These are phyloP conservation scores for Stygiomarasmius scandens DNA, from an alignment of 1,284 basidiomycete species.

Conservation along the genomic window DNA sequence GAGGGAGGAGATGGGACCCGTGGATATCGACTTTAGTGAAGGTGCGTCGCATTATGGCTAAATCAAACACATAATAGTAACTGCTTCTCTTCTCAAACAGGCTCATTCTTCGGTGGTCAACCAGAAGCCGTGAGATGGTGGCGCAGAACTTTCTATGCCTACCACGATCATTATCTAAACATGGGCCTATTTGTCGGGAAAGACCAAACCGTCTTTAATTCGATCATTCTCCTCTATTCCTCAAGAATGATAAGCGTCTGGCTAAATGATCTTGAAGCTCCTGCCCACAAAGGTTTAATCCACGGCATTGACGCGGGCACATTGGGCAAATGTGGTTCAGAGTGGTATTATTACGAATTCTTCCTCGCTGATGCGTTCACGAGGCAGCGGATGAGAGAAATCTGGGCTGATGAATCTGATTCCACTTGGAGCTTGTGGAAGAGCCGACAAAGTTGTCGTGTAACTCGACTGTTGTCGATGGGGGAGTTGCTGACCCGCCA, in stretches of 20 bases:
- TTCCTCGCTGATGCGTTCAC: conserved; percentile 39
- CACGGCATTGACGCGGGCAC: conserved; percentile 23
- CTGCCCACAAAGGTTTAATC: conserved; percentile 17
- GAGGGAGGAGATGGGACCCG: conserved; percentile 47
- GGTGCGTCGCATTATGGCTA: conserved; percentile 32
- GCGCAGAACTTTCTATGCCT: conserved; percentile 44
- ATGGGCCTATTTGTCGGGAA: conserved; percentile 53
- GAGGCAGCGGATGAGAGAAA: conserved; percentile 30
- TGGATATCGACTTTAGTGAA: conserved; percentile 52
- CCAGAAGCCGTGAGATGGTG: conserved; percentile 46
- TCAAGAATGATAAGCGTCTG: conserved; percentile 45
- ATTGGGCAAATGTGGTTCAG: conserved; percentile 40
- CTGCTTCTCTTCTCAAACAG: conserved; percentile 26
- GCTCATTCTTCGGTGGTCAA: conserved; percentile 58
- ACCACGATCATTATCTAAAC: conserved; percentile 50
- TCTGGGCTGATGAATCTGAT: conserved; percentile 26
- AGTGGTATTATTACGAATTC: conserved; percentile 55
- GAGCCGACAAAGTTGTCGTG: conserved; percentile 24
- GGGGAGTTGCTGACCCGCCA: conserved; percentile 22
- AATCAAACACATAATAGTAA: neutral
- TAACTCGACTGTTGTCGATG: conserved; percentile 27
- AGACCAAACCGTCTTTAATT: conserved; percentile 55
- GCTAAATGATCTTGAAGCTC: conserved; percentile 23
- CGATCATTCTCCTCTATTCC: conserved; percentile 50
- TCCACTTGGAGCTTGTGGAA: conserved; percentile 33